A percentile compares a stretch with the other conserved stretches of the same genome.
Evolutionary conservation across 495 filamentous ascomycete genomes (phyloP).

Genomic region (Trichocladium antarcticum): DNA sequence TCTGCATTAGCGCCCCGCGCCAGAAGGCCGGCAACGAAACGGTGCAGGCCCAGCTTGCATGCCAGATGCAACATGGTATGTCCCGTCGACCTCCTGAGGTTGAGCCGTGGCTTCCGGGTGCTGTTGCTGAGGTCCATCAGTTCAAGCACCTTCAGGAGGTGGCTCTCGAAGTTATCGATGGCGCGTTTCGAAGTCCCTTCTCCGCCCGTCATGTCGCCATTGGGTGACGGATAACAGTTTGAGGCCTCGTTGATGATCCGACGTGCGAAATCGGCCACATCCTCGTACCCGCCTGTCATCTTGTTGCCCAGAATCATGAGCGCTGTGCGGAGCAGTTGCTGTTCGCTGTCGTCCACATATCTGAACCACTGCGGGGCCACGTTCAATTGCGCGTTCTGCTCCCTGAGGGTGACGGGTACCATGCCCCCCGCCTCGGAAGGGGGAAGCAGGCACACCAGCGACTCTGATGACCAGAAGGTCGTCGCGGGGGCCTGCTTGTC

Average conservation of each 20-base stretch:
- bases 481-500: constrained; percentile 65
- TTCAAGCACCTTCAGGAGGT: constrained; percentile 62
- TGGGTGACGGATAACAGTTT: constrained; percentile 13
- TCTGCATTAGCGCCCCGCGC: constrained; percentile 71
- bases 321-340: constrained; percentile 55
- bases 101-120: constrained; percentile 52
- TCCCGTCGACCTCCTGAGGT: constrained; percentile 49
- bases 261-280: constrained; percentile 42
- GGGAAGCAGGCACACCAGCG: constrained; percentile 75
- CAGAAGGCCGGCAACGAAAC: constrained; percentile 70
- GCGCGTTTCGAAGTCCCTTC: constrained; percentile 6
- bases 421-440: constrained; percentile 56
- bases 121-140: constrained; percentile 68
- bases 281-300: constrained; percentile 42
- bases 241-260: constrained; percentile 35
- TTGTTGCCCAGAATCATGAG: constrained; percentile 47
- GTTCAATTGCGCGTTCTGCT: constrained; percentile 31
- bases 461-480: constrained; percentile 70
- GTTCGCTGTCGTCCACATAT: constrained; percentile 70
- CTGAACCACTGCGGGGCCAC: constrained; percentile 47
- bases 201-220: constrained; percentile 8
- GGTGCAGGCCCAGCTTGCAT: constrained; percentile 60
- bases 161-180: constrained; percentile 45
- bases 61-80: constrained; percentile 78
- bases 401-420: constrained; percentile 64